Percentiles rank a stretch among this genome's conserved stretches.
These are phyloP conservation scores for Barbarea vulgaris DNA, from an alignment of 345 rosid species.

Conservation along the genomic window DNA sequence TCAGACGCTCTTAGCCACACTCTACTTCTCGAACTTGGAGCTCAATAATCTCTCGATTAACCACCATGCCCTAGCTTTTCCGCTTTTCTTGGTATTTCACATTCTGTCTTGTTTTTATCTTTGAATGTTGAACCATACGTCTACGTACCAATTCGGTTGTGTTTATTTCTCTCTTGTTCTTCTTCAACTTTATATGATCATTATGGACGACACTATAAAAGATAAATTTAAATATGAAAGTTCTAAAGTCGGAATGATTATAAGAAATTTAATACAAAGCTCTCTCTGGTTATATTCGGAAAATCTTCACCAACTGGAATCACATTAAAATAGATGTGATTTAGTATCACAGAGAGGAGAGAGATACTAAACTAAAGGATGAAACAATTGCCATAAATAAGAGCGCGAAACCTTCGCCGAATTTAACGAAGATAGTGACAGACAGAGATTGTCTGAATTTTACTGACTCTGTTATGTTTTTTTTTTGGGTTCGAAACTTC, in stretches of 20 bases:
- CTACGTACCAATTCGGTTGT: not conserved
- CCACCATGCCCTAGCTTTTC: not conserved
- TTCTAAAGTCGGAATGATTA: not conserved
- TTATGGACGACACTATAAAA: not conserved
- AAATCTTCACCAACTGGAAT: not conserved
- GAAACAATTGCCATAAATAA: slow-evolving; percentile 29
- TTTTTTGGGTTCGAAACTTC: not conserved
- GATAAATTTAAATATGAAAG: not conserved
- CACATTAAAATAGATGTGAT: not conserved
- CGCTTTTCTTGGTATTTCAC: not conserved
- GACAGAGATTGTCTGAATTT: slow-evolving; percentile 29
- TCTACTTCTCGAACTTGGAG: slow-evolving; percentile 77
- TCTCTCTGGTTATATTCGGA: not conserved
- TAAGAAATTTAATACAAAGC: not conserved
- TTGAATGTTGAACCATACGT: not conserved
- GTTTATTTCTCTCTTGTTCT: not conserved
- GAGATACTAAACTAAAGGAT: slow-evolving; percentile 20
- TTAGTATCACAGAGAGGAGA: too few relatives aligned
- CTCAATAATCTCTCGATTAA: slow-evolving; percentile 30
- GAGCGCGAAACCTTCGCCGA: slow-evolving; percentile 32
- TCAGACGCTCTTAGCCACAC: slow-evolving; percentile 73
- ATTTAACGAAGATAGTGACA: slow-evolving; percentile 19
- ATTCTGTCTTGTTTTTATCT: not conserved
- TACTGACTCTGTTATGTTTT: not conserved
- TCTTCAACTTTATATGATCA: slow-evolving; percentile 4